Evolutionary conservation across 176 grass and related monocot genomes (phyloP), one percentile per base, ranked within the genome.

Genomic region (Oryza brachyantha): DNA sequence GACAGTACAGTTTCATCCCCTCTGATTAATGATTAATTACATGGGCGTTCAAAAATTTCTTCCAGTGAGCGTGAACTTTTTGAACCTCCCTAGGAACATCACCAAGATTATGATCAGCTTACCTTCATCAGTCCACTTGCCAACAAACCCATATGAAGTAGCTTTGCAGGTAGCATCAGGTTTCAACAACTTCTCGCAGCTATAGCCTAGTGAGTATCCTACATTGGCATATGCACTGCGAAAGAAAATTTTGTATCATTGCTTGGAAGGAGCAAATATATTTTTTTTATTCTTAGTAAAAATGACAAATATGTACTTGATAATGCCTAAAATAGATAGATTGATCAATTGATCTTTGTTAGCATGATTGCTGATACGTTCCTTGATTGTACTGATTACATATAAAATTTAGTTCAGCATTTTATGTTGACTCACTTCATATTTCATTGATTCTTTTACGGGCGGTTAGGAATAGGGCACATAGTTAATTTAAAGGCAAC

Each of bases 81-180:
- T 94, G 17, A 94, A 68, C 69, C 83, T 84, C 31, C 92, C 85
- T 10, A 81, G 68, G 22, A 91, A 72, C 88, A 88, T 94, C 13
- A 88, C 75, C 27, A 94, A 28, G 55, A 61, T 74, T 19, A 91
- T 76, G 14, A 91, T 48, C 22, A 94, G 36, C 61, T 88, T 90
- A 24, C 85, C 88, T 60, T 85, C 59, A 13, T 90, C 42, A 16
- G 78, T 86, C 91, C 88, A 93, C 54, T 73, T 76, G n/a, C 91
- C 91, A 0, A 60, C 57, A 13, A 88, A 88, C 8, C 77, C 81
- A 45, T 85, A 84, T 3, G 82, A 50, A n/a, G 67, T 66, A 57
- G 87, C 65, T 42, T 45, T 58, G n/a, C 88, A 93, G 10, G 12
- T 22, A 10, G 68, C 72, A 28, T 75, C 61, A 3, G 68, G 31